Evolutionary conservation across 2,329 filamentous ascomycete genomes (phyloP).

Genomic region (Clarireedia monteithiana): DNA sequence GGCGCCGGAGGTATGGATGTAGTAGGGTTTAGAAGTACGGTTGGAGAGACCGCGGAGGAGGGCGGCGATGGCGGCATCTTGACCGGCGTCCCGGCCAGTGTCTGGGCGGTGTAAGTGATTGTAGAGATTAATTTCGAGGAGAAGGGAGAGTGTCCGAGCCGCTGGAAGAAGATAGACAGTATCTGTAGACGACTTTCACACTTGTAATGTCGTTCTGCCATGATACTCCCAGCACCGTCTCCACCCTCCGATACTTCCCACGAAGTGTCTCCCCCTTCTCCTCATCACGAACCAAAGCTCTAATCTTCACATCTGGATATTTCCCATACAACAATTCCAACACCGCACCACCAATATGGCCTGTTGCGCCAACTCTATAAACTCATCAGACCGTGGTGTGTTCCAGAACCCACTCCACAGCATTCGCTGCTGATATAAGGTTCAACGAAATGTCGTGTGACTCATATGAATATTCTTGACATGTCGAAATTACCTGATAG

Average conservation of each 20-base stretch:
- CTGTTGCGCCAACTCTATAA: conserved; percentile 11
- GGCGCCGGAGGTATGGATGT: conserved; percentile 11
- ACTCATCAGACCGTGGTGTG: too few species aligned
- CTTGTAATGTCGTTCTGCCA: too few species aligned
- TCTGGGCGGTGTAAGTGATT: neutral
- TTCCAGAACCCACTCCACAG: neutral
- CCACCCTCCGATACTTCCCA: conserved; percentile 8
- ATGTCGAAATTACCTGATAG: neutral
- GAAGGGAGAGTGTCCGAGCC: neutral
- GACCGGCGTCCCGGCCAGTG: conserved; percentile 8
- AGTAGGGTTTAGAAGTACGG: conserved; percentile 8
- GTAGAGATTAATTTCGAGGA: neutral
- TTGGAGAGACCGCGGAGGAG: conserved; percentile 7
- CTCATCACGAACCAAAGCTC: conserved; percentile 8
- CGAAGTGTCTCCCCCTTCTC: conserved; percentile 1
- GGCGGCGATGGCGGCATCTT: conserved; percentile 5
- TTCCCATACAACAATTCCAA: conserved; percentile 7
- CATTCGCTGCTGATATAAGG: neutral
- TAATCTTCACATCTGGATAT: neutral
- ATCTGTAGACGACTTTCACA: too few species aligned
- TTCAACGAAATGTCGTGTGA: neutral
- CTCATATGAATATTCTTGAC: conserved; percentile 1
- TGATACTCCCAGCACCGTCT: neutral
- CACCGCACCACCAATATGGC: conserved; percentile 14
- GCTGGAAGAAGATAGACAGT: too few species aligned